These are phyloP conservation scores for Phialophora expanda DNA, from an alignment of 2,329 filamentous ascomycete species.

Conservation along the genomic window DNA sequence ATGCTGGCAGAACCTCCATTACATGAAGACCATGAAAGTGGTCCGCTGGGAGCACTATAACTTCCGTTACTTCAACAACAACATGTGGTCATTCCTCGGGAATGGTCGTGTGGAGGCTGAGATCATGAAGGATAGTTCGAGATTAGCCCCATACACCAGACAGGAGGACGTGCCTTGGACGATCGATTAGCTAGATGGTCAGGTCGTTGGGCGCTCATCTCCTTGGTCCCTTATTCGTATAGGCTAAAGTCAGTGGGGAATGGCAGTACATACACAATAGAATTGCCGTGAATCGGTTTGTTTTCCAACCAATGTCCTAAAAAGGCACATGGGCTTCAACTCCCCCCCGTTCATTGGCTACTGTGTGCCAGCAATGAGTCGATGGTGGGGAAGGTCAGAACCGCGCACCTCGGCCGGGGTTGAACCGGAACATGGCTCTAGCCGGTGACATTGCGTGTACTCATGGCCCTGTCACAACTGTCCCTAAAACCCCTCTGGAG, in stretches of 20 bases:
- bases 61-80: conserved; percentile 21
- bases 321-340: background rate
- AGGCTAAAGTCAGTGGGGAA: background rate
- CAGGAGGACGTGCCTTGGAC: conserved; percentile 26
- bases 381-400: conserved; percentile 10
- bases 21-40: conserved; percentile 31
- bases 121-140: conserved; percentile 16
- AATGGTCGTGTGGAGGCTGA: conserved; percentile 30
- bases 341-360: background rate
- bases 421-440: conserved; percentile 3
- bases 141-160: conserved; percentile 25
- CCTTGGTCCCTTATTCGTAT: background rate
- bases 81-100: conserved; percentile 30
- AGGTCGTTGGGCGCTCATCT: background rate
- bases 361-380: background rate
- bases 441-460: background rate
- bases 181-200: conserved; percentile 12
- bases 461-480: background rate
- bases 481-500: background rate
- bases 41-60: conserved; percentile 31
- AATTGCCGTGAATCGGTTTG: background rate
- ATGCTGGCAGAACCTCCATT: conserved; percentile 25
- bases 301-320: background rate
- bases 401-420: conserved; percentile 6
- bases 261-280: background rate